Evolutionary conservation across 306 rosid species (phyloP), one percentile per base, ranked within the genome.

Genomic region (Sicyos baderoa): DNA sequence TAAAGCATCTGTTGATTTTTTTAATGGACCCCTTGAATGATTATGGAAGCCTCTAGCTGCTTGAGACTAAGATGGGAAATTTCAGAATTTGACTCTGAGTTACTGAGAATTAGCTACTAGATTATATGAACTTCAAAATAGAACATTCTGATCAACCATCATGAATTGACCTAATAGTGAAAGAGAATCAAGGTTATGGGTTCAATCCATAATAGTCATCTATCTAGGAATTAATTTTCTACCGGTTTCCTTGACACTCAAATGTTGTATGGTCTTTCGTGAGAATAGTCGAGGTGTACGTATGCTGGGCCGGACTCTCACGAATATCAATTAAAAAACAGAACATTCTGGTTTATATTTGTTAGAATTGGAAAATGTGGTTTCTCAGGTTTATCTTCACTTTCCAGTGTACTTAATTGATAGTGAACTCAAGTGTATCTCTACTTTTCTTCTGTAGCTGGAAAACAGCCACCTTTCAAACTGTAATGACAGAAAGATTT

Each of bases 391-490:
- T 64, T 42, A 18, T 13, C 40, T 66, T 65, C 7, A 23, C 21
- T 8, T 44, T 65, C 6, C 1, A 45, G 42, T 66, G 54, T 22
- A 13, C 13, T 65, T 9, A 4, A 62, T 18, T 65, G 71, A 25
- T 48, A 49, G 4, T 49, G 16, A 48, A 48, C 52, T 47, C 14
- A 23, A 49, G n/a, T 2, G 57, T 10, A 2, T 0, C 57, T 67
- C 56, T 67, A 7, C 54, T 50, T 69, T 71, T 8, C 35, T 79
- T 14, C 12, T 77, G 89, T 89, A 91, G 97, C 80, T 91, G 69
- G 97, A 91, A 67, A 75, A 80, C 77, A 86, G 84, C 40, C 54
- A 23, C 56, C 60, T 72, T 72, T 82, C 90, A 59, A 65, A 76
- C 52, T 92, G 96, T 71, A 79, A 70, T 62, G 77, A 72, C 19